phyloP scores from a whole-genome alignment of 2,329 filamentous ascomycete genomes.

The Pseudocercospora cruenta region DNA sequence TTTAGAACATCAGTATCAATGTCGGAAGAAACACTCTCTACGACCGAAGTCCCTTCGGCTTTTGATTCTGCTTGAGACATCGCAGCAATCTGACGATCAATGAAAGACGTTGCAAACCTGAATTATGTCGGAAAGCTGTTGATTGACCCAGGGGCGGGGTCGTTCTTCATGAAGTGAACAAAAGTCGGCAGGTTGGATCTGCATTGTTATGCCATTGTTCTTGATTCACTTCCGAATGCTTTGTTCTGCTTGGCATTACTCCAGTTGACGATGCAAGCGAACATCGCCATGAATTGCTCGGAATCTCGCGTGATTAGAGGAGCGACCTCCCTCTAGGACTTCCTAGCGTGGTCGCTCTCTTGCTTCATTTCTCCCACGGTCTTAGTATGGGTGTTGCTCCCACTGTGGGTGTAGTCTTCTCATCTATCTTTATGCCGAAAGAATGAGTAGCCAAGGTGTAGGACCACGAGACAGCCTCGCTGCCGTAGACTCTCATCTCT shows the following conservation, averaged over 20 bases:
- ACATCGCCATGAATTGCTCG: too few species aligned
- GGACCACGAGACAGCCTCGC: slow-evolving; percentile 59
- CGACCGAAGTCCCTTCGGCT: background rate
- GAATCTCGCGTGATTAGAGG: too few species aligned
- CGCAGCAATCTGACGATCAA: background rate
- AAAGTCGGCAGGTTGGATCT: background rate
- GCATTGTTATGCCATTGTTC: background rate
- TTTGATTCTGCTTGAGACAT: background rate
- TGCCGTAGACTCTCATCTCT: slow-evolving; percentile 55
- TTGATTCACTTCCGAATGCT: background rate
- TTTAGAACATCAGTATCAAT: background rate
- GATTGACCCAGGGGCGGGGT: background rate
- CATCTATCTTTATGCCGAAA: slow-evolving; percentile 42
- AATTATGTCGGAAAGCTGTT: background rate
- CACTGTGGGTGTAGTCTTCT: slow-evolving; percentile 18
- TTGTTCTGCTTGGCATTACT: background rate
- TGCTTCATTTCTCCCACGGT: background rate
- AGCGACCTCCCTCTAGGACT: background rate
- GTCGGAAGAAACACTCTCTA: background rate
- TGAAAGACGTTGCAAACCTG: background rate
- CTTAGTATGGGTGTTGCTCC: background rate
- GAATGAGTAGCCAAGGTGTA: slow-evolving; percentile 52
- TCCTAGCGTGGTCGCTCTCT: background rate
- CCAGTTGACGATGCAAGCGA: background rate
- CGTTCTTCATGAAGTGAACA: background rate